Conservation (phyloP, 2,329 filamentous ascomycete genomes). For the Aspergillus hiratsukae region DNA sequence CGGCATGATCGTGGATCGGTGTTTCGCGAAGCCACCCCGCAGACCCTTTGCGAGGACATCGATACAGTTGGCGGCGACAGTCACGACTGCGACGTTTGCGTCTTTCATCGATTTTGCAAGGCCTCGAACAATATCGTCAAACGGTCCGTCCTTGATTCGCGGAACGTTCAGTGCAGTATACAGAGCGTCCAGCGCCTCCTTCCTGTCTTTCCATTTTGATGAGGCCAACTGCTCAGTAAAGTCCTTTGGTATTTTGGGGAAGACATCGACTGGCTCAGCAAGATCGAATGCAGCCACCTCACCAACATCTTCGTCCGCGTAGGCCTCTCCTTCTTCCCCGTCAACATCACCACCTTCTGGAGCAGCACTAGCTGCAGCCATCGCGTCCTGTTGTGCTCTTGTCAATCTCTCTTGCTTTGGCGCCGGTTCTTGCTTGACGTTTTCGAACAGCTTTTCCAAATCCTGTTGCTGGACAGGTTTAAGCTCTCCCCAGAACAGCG, state of each 20-base stretch:
- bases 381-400: conserved; percentile 80
- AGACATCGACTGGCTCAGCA: conserved; percentile 80
- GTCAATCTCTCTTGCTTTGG: conserved; percentile 89
- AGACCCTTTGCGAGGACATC: conserved; percentile 84
- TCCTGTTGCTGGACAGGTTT: conserved; percentile 95
- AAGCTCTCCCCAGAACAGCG: conserved; percentile 91
- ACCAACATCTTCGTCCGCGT: conserved; percentile 53
- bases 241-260: conserved; percentile 73
- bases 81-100: conserved; percentile 92
- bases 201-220: conserved; percentile 97
- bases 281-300: conserved; percentile 80
- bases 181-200: conserved; percentile 84
- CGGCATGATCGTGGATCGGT: conserved; percentile 73
- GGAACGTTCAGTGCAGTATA: conserved; percentile 75
- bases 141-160: conserved; percentile 85
- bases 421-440: conserved; percentile 77
- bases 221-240: conserved; percentile 81
- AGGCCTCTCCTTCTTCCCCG: conserved; percentile 57
- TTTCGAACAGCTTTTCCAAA: conserved; percentile 89
- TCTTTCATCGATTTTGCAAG: conserved; percentile 98
- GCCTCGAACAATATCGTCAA: conserved; percentile 74
- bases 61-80: conserved; percentile 86
- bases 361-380: conserved; percentile 62
- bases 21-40: conserved; percentile 71
- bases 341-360: conserved; percentile 53